Conservation (phyloP, 2,329 filamentous ascomycete genomes). For the Trichoderma sp. region DNA sequence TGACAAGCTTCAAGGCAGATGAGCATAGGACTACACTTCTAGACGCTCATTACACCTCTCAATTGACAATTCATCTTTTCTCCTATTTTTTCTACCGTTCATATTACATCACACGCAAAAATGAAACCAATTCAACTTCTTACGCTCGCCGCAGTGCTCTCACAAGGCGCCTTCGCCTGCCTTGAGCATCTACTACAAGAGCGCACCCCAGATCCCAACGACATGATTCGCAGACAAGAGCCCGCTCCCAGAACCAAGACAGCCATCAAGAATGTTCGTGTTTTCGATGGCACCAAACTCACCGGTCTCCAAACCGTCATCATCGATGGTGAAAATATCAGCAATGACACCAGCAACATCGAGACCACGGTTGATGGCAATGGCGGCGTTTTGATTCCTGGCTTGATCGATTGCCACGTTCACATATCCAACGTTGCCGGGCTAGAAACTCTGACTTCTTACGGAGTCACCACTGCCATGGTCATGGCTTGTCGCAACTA, state of each 20-base stretch:
- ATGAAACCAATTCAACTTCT: not conserved
- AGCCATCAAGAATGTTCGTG: not conserved
- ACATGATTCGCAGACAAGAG: not conserved
- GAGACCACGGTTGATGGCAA: not conserved
- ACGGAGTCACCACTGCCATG: not conserved
- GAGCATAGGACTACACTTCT: not conserved
- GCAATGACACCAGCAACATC: not conserved
- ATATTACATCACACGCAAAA: not conserved
- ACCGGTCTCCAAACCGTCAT: not conserved
- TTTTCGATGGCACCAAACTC: not conserved
- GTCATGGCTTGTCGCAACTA: slow-evolving; percentile 16
- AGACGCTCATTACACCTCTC: not conserved
- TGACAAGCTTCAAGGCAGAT: not conserved
- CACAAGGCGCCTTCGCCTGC: not conserved
- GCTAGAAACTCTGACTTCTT: not conserved
- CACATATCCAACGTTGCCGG: not conserved
- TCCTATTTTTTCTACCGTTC: not conserved
- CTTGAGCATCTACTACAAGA: not conserved
- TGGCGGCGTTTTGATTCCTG: not conserved
- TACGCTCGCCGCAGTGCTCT: not conserved
- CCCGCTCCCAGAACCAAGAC: not conserved
- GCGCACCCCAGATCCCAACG: not conserved
- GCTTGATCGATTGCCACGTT: slow-evolving; percentile 6
- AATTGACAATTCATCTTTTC: not conserved
- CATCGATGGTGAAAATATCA: slow-evolving; percentile 4